Conservation (phyloP, 305 asterid genomes). For the Solanum hybrid region DNA sequence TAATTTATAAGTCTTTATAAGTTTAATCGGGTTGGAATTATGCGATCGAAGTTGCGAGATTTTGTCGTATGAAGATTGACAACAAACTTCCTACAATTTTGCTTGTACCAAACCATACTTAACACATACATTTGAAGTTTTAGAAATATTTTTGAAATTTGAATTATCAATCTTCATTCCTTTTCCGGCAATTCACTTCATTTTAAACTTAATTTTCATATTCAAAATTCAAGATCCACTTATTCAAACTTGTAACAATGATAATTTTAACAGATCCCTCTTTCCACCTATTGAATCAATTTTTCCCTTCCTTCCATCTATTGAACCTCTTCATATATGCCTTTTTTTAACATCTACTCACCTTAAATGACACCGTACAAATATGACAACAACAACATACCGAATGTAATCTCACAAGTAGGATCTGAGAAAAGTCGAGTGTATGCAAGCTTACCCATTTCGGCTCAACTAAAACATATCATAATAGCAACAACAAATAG, state of each 20-base stretch:
- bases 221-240: background rate
- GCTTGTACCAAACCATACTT: background rate
- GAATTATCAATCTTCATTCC: background rate
- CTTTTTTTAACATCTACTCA: background rate
- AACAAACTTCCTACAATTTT: background rate
- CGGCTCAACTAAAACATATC: background rate
- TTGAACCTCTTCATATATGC: background rate
- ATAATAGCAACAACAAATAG: background rate
- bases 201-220: background rate
- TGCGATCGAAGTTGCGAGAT: background rate
- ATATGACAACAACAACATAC: background rate
- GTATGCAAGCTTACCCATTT: background rate
- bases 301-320: background rate
- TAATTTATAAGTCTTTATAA: background rate
- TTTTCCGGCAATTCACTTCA: background rate
- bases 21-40: background rate
- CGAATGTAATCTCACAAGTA: background rate
- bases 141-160: too few relatives aligned
- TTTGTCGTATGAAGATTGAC: background rate
- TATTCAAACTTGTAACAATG: background rate
- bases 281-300: background rate
- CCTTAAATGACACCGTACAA: background rate
- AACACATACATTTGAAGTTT: background rate
- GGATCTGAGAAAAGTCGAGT: fast-evolving
- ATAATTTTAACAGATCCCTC: background rate